Evolutionary conservation across 2,329 filamentous ascomycete genomes (phyloP).

Genomic region (Zopfia rhizophila): DNA sequence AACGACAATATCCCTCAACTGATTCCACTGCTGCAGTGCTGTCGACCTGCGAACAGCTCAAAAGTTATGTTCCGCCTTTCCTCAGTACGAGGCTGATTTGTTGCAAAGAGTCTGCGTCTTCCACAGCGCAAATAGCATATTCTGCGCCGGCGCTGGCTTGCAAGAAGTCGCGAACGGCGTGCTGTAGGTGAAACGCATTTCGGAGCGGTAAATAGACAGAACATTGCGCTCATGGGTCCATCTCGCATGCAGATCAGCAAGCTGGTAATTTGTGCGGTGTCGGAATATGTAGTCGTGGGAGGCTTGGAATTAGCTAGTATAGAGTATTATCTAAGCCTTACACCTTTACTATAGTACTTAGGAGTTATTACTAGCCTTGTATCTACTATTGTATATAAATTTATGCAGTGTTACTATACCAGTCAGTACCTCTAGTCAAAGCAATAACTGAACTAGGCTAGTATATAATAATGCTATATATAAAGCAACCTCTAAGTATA

Average conservation of each 20-base stretch:
- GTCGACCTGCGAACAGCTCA: slow-evolving; percentile 61
- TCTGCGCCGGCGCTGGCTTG: slow-evolving; percentile 66
- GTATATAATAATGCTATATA: too few species aligned
- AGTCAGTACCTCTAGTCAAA: too few species aligned
- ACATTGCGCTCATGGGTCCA: slow-evolving; percentile 63
- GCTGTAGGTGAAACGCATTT: slow-evolving; percentile 31
- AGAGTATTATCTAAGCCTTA: too few species aligned
- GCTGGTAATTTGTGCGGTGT: slow-evolving; percentile 63
- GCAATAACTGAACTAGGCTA: too few species aligned
- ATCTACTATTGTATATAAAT: too few species aligned
- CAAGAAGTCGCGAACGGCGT: slow-evolving; percentile 59
- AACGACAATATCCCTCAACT: slow-evolving; percentile 66
- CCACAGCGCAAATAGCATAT: slow-evolving; percentile 58
- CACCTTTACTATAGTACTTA: too few species aligned
- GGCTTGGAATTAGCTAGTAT: slow-evolving; percentile 66
- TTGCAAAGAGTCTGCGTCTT: slow-evolving; percentile 65
- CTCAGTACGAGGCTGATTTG: slow-evolving; percentile 61
- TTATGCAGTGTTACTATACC: too few species aligned
- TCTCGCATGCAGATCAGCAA: slow-evolving; percentile 62
- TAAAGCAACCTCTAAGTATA: too few species aligned
- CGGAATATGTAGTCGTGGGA: slow-evolving; percentile 65
- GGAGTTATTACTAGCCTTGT: too few species aligned
- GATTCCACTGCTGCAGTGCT: slow-evolving; percentile 63
- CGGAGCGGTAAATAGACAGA: slow-evolving; percentile 48
- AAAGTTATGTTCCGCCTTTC: slow-evolving; percentile 60